Evolutionary conservation across 352 stramenopile species (phyloP), one percentile per base, ranked within the genome.

Genomic region (Globisporangium splendens): DNA sequence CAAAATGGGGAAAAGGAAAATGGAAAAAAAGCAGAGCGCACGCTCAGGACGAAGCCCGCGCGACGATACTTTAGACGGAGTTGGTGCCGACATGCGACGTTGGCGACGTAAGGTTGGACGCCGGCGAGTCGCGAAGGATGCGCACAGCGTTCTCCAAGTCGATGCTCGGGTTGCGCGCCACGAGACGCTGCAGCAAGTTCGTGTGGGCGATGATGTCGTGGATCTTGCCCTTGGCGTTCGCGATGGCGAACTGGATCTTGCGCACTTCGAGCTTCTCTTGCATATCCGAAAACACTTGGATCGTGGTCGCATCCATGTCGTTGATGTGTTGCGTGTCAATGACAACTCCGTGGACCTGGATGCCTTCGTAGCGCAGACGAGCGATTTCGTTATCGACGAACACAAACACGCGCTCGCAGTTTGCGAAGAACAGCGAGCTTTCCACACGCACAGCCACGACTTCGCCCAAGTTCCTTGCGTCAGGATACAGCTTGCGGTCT

Each of bases 281-380:
- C 38, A 75, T 68, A 31, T 82, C 76, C 13, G 73, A 83, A n/a
- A 89, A 22, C 31, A 86, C 67, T 38, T 86, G 75, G 24, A 88
- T 72, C n/a, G 75, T 80, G 6, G 75, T 88, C 10, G 78, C 78
- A 50, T 88, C 73, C 46, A 86, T 61, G 43, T 88, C 73, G 61
- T 82, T 85, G 53, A 86, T 69, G 57, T 71, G 58, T 10, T 55
- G 63, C 21, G 66, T 61, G 43, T 88, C 75, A 2, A 88, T 20
- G 7, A 85, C 75, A 1, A 86, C 74, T 6, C 72, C 72, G 6
- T 54, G 65, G 0, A 63, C 60, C 0, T 54, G 49, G n/a, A 86
- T 51, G 15, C 61, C 65, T 17, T 71, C 60, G 22, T 57, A 51
- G 1, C 59, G 20, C 8, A 71, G 24, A 0, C 61, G 62, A 31